Base-by-base conservation (phyloP, 1,139 yeast genomes). In the Yamadazyma diddensiae region DNA sequence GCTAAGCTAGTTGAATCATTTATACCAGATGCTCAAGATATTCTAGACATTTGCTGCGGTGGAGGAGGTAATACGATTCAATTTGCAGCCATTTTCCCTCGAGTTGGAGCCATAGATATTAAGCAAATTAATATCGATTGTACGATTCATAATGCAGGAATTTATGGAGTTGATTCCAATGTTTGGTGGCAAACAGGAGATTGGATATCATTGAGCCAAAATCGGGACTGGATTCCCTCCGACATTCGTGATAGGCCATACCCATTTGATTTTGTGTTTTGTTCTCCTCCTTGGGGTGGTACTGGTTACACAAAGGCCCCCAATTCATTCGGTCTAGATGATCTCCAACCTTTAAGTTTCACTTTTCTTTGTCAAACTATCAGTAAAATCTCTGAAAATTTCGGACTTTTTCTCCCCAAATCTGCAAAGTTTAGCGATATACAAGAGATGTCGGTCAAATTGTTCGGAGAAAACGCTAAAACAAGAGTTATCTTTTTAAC, bases 251-350 rank as follows among this genome's bases (percentile, higher is more conserved):
- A 35, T 34, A 23, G 29, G 32, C 9, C 41, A 36, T 45, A n/a
- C 15, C 56, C 62, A 3, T 68, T 80, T 26, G 94, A 84, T 47
- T 70, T 85, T 28, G 68, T 83, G 5, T 90, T 87, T 57, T 73
- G 81, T 15, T 86, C 96, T 5, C 97, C 97, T 1, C 97, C 97
- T 0, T 92, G 98, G 98, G 97, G 97, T 11, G 98, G 98, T 0
- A 87, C 94, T 0, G 54, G 61, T 4, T 92, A 90, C 57, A 58
- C 62, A 21, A 48, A 60, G 8, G 45, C 53, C 1, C 44, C 51
- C 3, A 63, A 62, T 1, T 46, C 53, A 0, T 84, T 77, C 60
- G 78, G 80, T 42, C 40, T 61, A 24, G 37, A 43, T 33, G 15
- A 44, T 29, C 54, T 65, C 71, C 50, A 60, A 33, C 90, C 94